Evolutionary conservation across 768 basidiomycete species (phyloP).

Genomic region (Cyclocybe cylindracea): DNA sequence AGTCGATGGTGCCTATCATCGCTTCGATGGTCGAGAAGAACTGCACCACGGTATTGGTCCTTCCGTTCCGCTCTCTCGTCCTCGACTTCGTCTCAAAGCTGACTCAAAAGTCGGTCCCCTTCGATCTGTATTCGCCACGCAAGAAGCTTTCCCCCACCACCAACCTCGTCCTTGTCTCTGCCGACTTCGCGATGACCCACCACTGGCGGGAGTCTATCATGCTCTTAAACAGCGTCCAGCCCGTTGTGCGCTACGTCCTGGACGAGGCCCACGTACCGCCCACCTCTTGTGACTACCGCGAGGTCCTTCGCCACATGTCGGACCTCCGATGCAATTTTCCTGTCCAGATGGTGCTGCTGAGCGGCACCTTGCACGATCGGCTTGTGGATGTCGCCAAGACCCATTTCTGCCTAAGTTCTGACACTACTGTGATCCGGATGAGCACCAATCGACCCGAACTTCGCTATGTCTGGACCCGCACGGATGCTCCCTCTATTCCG

Average conservation of each 20-base stretch:
- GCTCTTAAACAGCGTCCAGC: no score
- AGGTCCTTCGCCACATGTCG: constrained; percentile 1
- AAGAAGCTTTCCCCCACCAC: no score
- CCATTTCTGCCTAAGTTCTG: constrained; percentile 5
- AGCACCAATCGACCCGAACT: constrained; percentile 4
- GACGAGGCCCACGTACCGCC: constrained; percentile 25
- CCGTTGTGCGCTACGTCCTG: constrained; percentile 15
- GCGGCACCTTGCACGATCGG: constrained; percentile 12
- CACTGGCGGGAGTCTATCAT: no score
- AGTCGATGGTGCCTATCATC: constrained; percentile 23
- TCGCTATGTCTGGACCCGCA: background rate
- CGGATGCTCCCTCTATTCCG: no score
- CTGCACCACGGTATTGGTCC: constrained; percentile 15
- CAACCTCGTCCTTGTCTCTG: no score
- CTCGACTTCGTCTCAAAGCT: constrained; percentile 18
- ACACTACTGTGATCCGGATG: constrained; percentile 1
- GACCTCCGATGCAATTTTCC: constrained; percentile 9
- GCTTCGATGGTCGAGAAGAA: constrained; percentile 13
- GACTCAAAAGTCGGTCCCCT: accelerated
- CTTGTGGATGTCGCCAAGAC: background rate
- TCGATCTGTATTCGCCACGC: no score
- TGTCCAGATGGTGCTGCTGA: constrained; percentile 18
- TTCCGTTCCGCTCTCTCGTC: constrained; percentile 22
- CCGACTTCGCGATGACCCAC: no score
- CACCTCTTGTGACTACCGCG: constrained; percentile 9